phyloP scores from a whole-genome alignment of 305 asterid genomes.

The Rubia balearica region DNA sequence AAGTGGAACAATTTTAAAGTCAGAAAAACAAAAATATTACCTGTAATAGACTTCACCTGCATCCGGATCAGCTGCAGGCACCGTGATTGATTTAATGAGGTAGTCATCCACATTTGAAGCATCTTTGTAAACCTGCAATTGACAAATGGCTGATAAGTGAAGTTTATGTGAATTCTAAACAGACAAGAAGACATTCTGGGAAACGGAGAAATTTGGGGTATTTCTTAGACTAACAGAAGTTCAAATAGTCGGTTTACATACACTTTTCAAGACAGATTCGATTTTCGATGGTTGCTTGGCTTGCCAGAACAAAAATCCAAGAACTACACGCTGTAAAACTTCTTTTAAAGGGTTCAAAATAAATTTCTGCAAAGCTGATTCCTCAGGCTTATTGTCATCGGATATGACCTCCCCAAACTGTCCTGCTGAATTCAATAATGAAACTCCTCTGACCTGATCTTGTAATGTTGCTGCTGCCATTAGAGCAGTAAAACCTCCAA shows the following conservation, averaged over 20 bases:
- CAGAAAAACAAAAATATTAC: constrained; percentile 25
- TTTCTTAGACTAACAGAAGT: background rate
- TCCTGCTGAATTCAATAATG: constrained; percentile 71
- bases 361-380: constrained; percentile 44
- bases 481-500: constrained; percentile 95
- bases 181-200: background rate
- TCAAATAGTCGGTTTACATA: constrained; percentile 24
- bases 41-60: constrained; percentile 93
- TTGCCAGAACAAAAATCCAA: constrained; percentile 89
- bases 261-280: constrained; percentile 81
- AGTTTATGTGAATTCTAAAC: no score
- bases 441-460: constrained; percentile 72
- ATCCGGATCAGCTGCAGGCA: constrained; percentile 80
- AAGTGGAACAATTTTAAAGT: background rate
- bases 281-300: constrained; percentile 88
- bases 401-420: constrained; percentile 63
- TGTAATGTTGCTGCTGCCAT: constrained; percentile 61
- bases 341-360: constrained; percentile 70
- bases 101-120: constrained; percentile 79
- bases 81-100: constrained; percentile 68
- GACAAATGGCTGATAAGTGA: constrained; percentile 8
- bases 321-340: constrained; percentile 64
- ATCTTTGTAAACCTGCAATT: constrained; percentile 60
- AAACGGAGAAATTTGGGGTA: background rate
- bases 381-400: constrained; percentile 42